A percentile compares a stretch with the other conserved stretches of the same genome.
Conservation (phyloP, 208 protist species). For the Porcisia hertigi region DNA sequence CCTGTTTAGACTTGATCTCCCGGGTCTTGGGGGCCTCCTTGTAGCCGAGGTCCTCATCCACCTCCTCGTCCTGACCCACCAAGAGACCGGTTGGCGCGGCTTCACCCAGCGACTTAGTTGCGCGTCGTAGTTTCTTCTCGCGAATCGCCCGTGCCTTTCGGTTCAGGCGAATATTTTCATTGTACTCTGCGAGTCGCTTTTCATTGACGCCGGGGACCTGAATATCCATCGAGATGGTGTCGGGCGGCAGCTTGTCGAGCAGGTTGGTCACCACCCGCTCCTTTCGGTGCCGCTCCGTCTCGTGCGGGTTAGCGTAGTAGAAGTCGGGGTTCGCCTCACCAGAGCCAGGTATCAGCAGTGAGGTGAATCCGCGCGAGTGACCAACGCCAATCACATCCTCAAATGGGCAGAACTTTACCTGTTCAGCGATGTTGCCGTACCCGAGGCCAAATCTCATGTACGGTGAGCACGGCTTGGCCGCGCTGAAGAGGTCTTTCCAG, state of each 20-base stretch:
- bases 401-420: constrained; percentile 88
- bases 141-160: constrained; percentile 80
- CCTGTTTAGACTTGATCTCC: constrained; percentile 74
- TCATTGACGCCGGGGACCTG: constrained; percentile 85
- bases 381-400: constrained; percentile 91
- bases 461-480: constrained; percentile 71
- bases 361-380: constrained; percentile 89
- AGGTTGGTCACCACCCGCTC: constrained; percentile 84
- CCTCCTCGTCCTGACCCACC: constrained; percentile 70
- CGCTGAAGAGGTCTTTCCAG: constrained; percentile 85
- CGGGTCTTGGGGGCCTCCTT: constrained; percentile 73
- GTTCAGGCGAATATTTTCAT: constrained; percentile 81
- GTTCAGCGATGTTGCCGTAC: constrained; percentile 82
- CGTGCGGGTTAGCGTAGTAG: constrained; percentile 93
- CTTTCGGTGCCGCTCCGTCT: constrained; percentile 90
- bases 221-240: constrained; percentile 92
- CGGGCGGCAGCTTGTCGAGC: constrained; percentile 93
- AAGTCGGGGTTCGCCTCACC: constrained; percentile 93
- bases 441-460: constrained; percentile 89
- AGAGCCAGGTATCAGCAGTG: constrained; percentile 85
- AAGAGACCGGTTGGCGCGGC: constrained; percentile 21
- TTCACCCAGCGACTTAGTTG: constrained; percentile 50
- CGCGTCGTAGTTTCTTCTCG: constrained; percentile 82
- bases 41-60: constrained; percentile 86
- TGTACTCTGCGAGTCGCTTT: constrained; percentile 78